These are phyloP conservation scores for Ceriops zippeliana DNA, from an alignment of 345 rosid species.

Conservation along the genomic window DNA sequence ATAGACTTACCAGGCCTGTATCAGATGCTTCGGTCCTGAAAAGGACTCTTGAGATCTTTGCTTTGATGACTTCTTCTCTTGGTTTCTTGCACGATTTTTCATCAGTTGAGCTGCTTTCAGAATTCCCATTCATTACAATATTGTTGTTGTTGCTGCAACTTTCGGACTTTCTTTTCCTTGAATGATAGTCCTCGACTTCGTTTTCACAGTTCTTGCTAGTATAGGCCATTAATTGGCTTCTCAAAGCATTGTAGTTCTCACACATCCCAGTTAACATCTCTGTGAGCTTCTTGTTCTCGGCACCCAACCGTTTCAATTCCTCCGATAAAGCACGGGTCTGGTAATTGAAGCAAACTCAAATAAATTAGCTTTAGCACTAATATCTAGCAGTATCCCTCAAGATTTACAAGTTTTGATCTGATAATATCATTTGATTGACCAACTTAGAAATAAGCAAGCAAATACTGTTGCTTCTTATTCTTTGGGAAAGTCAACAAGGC, in stretches of 20 bases:
- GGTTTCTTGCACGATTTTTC: constrained; percentile 77
- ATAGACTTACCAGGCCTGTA: constrained; percentile 62
- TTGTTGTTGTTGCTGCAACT: constrained; percentile 35
- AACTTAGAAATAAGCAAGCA: too few relatives aligned
- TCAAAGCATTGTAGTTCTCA: constrained; percentile 69
- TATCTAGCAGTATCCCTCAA: too few relatives aligned
- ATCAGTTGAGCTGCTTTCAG: constrained; percentile 91
- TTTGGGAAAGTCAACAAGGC: too few relatives aligned
- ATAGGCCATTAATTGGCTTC: constrained; percentile 54
- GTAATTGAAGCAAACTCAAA: not conserved
- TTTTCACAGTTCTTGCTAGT: constrained; percentile 45
- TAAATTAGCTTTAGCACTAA: too few relatives aligned
- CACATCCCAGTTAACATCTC: constrained; percentile 72
- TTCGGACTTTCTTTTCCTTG: constrained; percentile 77
- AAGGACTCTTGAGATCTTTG: constrained; percentile 57
- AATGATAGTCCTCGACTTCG: constrained; percentile 44
- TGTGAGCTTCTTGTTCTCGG: constrained; percentile 82
- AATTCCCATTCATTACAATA: constrained; percentile 39
- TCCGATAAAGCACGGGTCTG: constrained; percentile 58
- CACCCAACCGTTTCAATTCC: constrained; percentile 72
- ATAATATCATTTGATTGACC: too few relatives aligned
- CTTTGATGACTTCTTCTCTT: constrained; percentile 66
- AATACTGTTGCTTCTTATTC: too few relatives aligned
- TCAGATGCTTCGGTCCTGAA: constrained; percentile 70
- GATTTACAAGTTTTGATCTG: too few relatives aligned